These are phyloP conservation scores for Schwanniomyces sp. DNA, from an alignment of 805 yeast genomes.

Conservation along the genomic window DNA sequence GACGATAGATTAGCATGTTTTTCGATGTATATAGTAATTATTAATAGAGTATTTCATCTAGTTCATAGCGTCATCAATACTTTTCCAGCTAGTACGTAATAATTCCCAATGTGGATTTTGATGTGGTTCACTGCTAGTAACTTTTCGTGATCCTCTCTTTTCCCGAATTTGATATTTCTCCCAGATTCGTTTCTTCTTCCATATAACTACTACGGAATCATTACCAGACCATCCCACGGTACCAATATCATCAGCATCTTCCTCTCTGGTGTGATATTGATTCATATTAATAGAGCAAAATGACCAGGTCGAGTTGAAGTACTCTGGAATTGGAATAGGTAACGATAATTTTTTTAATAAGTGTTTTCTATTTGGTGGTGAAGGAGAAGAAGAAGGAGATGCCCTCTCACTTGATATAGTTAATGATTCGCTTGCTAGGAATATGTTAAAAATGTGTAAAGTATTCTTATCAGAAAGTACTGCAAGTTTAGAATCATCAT, in stretches of 20 bases:
- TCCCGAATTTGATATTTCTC: conserved; percentile 79
- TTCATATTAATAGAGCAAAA: conserved; percentile 69
- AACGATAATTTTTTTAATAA: conserved; percentile 60
- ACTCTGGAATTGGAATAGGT: conserved; percentile 59
- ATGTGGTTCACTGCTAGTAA: background rate
- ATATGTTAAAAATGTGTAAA: conserved; percentile 74
- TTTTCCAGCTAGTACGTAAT: conserved; percentile 25
- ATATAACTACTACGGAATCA: conserved; percentile 68
- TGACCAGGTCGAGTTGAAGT: conserved; percentile 86
- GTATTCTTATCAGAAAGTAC: conserved; percentile 89
- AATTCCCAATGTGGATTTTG: conserved; percentile 17
- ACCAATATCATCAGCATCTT: conserved; percentile 29
- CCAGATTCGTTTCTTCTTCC: conserved; percentile 78
- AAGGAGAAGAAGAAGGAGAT: conserved; percentile 2
- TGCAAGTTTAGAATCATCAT: conserved; percentile 72
- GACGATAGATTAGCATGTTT: conserved; percentile 19
- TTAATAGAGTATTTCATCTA: background rate
- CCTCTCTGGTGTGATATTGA: conserved; percentile 28
- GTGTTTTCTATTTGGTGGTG: conserved; percentile 57
- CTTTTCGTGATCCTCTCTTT: conserved; percentile 15
- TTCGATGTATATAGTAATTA: background rate
- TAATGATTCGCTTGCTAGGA: conserved; percentile 1
- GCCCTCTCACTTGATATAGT: background rate
- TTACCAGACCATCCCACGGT: conserved; percentile 73
- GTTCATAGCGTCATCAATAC: conserved; percentile 7